Conservation (phyloP, 2,329 filamentous ascomycete genomes). For the Xylariaceae sp. region DNA sequence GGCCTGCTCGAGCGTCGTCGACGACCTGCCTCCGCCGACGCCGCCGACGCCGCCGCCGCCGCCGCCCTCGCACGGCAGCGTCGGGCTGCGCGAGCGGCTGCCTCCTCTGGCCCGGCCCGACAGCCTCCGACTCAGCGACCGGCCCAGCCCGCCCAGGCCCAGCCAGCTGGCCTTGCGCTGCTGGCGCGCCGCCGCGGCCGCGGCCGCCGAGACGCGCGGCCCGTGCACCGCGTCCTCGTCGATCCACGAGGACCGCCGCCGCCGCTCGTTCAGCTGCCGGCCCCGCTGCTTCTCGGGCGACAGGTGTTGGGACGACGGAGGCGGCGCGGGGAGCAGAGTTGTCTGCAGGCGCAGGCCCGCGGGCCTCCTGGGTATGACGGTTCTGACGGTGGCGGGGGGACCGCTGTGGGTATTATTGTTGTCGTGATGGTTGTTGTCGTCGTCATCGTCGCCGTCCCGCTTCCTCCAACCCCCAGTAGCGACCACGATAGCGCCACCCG, state of each 20-base stretch:
- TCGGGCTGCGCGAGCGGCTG: constrained; percentile 19
- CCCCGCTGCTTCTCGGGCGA: constrained; percentile 21
- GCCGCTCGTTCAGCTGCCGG: constrained; percentile 16
- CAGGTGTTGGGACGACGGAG: constrained; percentile 1
- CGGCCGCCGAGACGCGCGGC: constrained; percentile 29
- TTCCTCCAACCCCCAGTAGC: not conserved
- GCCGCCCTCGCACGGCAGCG: constrained; percentile 16
- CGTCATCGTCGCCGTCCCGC: not conserved
- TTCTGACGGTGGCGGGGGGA: no score
- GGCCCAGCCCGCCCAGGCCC: constrained; percentile 7
- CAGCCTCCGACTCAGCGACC: constrained; percentile 18
- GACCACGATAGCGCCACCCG: no score
- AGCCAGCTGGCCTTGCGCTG: constrained; percentile 14
- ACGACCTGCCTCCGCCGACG: not conserved
- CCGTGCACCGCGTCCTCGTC: constrained; percentile 45
- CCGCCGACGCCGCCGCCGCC: not conserved
- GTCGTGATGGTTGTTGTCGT: not conserved
- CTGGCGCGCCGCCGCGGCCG: constrained; percentile 7
- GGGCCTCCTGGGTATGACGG: no score
- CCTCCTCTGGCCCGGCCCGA: constrained; percentile 13
- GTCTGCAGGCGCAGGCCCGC: no score
- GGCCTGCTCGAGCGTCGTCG: not conserved
- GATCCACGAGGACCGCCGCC: constrained; percentile 34
- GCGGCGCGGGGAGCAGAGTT: no score
- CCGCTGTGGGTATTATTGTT: no score